phyloP scores from a whole-genome alignment of 495 filamentous ascomycete species.

The Polyplosphaeria fusca region DNA sequence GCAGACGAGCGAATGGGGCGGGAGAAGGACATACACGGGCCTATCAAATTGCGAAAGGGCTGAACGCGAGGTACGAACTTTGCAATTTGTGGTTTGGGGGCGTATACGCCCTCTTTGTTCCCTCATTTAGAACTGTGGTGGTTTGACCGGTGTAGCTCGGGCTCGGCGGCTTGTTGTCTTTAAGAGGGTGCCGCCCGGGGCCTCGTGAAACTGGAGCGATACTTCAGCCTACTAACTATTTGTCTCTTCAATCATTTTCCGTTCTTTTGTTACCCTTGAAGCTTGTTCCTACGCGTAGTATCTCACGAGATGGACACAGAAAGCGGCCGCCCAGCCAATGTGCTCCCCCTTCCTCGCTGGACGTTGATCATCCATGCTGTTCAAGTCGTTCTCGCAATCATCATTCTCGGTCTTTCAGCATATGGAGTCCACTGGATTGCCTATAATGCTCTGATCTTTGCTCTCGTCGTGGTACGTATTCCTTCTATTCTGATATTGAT shows the following conservation, averaged over 20 bases:
- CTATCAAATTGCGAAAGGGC: neutral
- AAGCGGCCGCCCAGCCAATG: neutral
- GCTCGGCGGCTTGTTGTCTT: neutral
- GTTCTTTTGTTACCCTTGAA: neutral
- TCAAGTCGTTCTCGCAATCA: slow-evolving; percentile 21
- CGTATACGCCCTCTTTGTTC: too few relatives aligned
- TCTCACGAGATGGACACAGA: neutral
- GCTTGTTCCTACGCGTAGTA: neutral
- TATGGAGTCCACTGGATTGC: slow-evolving; percentile 28
- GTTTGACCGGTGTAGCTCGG: neutral
- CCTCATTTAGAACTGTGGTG: neutral
- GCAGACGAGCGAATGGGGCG: too few relatives aligned
- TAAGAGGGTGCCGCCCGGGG: neutral
- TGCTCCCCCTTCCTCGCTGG: slow-evolving; percentile 24
- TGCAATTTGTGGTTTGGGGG: too few relatives aligned
- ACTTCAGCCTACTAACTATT: neutral
- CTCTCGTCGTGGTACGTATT: slow-evolving; percentile 28
- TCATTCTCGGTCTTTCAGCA: slow-evolving; percentile 29
- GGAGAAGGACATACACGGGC: too few relatives aligned
- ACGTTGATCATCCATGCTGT: slow-evolving; percentile 10
- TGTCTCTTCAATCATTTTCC: neutral
- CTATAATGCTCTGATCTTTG: slow-evolving; percentile 27
- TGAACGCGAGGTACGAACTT: neutral
- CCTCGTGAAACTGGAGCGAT: neutral
- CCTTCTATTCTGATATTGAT: neutral